Conservation (phyloP, 768 basidiomycete species). For the Paxillus involutus region DNA sequence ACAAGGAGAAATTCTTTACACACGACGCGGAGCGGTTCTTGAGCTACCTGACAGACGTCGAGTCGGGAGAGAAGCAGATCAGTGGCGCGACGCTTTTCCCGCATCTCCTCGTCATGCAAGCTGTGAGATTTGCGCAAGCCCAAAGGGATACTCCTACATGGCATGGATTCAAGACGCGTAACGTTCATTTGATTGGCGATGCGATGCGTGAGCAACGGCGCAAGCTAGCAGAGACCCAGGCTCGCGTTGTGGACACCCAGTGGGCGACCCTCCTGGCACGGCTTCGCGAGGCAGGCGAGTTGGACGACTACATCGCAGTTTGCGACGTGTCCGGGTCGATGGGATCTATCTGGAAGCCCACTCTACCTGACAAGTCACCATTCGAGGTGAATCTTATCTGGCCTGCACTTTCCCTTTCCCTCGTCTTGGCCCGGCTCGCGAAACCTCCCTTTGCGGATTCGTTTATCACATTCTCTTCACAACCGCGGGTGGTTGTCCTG, state of each 20-base stretch:
- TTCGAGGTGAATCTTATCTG: conserved; percentile 46
- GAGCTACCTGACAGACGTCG: conserved; percentile 55
- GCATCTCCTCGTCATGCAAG: conserved; percentile 54
- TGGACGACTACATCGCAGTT: conserved; percentile 63
- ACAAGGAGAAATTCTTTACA: conserved; percentile 51
- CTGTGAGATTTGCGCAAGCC: conserved; percentile 8
- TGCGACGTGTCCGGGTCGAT: conserved; percentile 80
- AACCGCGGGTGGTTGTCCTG: conserved; percentile 50
- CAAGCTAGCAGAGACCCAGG: conserved; percentile 34
- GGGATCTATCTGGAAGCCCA: conserved; percentile 35
- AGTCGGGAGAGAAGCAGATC: conserved; percentile 53
- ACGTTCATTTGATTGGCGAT: conserved; percentile 13
- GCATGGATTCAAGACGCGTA: background rate
- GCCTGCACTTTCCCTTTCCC: conserved; percentile 63
- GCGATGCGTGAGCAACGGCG: conserved; percentile 27
- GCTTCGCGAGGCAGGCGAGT: conserved; percentile 49
- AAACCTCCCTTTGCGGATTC: conserved; percentile 61
- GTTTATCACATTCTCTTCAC: conserved; percentile 67
- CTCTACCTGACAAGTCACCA: conserved; percentile 1
- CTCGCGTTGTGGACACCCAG: conserved; percentile 58
- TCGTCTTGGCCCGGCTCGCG: conserved; percentile 62
- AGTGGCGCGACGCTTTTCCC: conserved; percentile 70
- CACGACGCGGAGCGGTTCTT: conserved; percentile 63
- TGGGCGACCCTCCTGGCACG: conserved; percentile 60
- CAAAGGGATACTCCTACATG: background rate